phyloP scores from a whole-genome alignment of 75 land plant genomes.

The Selaginella tamariscina region DNA sequence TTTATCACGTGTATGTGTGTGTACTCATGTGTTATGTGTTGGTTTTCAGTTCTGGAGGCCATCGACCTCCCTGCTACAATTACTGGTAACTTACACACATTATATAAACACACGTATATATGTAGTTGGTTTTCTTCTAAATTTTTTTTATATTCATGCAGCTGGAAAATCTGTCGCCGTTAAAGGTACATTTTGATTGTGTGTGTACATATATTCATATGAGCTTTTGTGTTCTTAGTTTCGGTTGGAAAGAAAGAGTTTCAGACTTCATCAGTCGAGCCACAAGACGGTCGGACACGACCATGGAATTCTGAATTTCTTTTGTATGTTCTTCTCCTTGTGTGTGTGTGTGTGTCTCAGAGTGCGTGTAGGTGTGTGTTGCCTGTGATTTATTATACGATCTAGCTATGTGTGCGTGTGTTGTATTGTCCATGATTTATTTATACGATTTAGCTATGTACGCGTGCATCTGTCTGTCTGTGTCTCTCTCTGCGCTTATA shows the following conservation, averaged over 20 bases:
- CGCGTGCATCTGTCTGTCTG: no score
- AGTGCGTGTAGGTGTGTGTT: not conserved
- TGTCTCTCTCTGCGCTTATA: slow-evolving; percentile 35
- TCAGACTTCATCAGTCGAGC: slow-evolving; percentile 22
- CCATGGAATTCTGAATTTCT: not conserved
- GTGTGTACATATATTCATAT: no score
- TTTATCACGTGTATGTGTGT: not conserved
- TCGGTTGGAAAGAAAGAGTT: slow-evolving; percentile 41
- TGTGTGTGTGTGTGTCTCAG: not conserved
- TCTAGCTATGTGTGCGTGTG: not conserved
- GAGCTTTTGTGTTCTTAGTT: slow-evolving; percentile 20
- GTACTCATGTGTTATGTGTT: not conserved
- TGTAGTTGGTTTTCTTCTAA: not conserved
- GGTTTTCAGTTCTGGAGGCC: not conserved
- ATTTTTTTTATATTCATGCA: not conserved
- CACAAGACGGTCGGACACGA: not conserved
- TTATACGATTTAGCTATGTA: no score
- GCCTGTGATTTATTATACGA: not conserved
- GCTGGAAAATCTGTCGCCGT: not conserved
- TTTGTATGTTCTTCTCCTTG: not conserved
- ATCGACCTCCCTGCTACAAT: not conserved
- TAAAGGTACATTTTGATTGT: not conserved
- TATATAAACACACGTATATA: no score
- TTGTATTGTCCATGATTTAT: not conserved
- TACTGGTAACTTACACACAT: not conserved